Percentiles rank a stretch among this genome's conserved stretches.
Evolutionary conservation across 257 asterid genomes (phyloP).

Genomic region (Solanum peruvianum): DNA sequence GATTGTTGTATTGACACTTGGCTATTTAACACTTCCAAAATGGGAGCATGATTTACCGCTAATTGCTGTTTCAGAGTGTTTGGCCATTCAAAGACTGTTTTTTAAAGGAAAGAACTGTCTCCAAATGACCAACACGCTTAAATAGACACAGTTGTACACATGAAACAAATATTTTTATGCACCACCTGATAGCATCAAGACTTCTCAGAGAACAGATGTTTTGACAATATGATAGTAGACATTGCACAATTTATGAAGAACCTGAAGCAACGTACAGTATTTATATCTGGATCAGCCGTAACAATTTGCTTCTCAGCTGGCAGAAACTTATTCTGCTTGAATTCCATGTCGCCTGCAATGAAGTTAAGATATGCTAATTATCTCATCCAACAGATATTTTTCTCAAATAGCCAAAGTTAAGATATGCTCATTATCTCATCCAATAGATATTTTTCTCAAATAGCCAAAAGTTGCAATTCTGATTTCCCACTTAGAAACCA

Average conservation of each 20-base stretch:
- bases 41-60: background rate
- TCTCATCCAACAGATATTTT: background rate
- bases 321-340: conserved; percentile 92
- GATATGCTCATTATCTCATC: background rate
- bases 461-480: background rate
- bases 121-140: background rate
- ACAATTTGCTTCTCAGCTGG: conserved; percentile 89
- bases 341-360: conserved; percentile 92
- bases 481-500: background rate
- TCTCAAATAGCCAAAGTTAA: background rate
- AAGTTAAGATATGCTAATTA: background rate
- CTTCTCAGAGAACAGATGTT: background rate
- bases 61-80: background rate
- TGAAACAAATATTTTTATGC: background rate
- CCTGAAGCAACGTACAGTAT: conserved; percentile 35
- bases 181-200: background rate
- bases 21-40: background rate
- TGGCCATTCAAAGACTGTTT: background rate
- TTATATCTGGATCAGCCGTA: conserved; percentile 89
- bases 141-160: background rate
- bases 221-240: background rate
- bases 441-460: background rate
- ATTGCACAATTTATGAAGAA: background rate
- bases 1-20: background rate
- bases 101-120: background rate